Percentiles rank a stretch among this genome's conserved stretches.
Evolutionary conservation across 805 yeast species (phyloP).

Genomic region (Maudiozyma bulderi): DNA sequence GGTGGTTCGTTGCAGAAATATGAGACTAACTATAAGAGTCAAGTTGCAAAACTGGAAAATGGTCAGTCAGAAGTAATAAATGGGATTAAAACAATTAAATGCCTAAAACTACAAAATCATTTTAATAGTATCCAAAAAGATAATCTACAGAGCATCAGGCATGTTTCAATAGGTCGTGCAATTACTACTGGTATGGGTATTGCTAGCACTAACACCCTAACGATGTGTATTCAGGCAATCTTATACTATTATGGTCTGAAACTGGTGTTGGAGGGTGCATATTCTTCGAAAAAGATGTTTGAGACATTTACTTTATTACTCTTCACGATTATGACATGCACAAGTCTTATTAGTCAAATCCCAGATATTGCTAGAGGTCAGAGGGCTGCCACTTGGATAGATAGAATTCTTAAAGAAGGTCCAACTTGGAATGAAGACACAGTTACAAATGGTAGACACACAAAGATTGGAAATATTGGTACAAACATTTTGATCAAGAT

Average conservation of each 20-base stretch:
- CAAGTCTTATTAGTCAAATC: constrained; percentile 49
- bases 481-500: constrained; percentile 31
- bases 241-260: constrained; percentile 72
- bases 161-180: constrained; percentile 43
- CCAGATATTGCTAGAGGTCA: constrained; percentile 78
- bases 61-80: constrained; percentile 41
- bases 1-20: constrained; percentile 40
- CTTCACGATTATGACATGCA: constrained; percentile 61
- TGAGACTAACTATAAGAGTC: constrained; percentile 53
- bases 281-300: constrained; percentile 48
- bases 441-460: constrained; percentile 1
- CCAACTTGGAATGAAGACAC: constrained; percentile 5
- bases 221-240: constrained; percentile 56
- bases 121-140: constrained; percentile 35
- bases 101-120: constrained; percentile 41
- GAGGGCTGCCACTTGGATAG: constrained; percentile 52
- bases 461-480: neutral
- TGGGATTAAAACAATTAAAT: constrained; percentile 55
- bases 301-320: constrained; percentile 62
- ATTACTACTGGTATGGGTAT: constrained; percentile 57
- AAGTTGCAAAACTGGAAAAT: constrained; percentile 46
- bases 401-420: constrained; percentile 29
- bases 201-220: constrained; percentile 45
- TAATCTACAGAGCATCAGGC: constrained; percentile 27
- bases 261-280: constrained; percentile 51